phyloP scores from a whole-genome alignment of 139 green algal species.

The Edaphochlamys debaryana region DNA sequence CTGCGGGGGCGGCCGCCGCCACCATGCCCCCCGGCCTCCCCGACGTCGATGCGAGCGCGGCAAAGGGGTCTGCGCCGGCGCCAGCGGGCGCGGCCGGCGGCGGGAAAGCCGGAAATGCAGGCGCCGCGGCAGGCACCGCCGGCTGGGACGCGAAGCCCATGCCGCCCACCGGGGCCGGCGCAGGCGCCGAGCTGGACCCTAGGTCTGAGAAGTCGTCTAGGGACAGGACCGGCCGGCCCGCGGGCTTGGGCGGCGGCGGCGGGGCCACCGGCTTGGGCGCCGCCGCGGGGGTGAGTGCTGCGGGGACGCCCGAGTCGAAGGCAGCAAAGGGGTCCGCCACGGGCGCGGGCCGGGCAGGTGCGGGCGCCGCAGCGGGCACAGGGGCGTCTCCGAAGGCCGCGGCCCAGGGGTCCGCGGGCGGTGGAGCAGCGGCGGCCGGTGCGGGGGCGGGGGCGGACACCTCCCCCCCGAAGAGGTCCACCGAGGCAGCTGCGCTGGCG shows the following conservation, averaged over 20 bases:
- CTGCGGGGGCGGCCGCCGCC: not conserved
- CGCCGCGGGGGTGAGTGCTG: not conserved
- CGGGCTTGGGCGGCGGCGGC: not conserved
- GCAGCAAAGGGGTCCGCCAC: not conserved
- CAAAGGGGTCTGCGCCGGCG: not conserved
- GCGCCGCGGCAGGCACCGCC: not conserved
- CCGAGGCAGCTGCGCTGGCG: not conserved
- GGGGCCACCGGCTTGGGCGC: not conserved
- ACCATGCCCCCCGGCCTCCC: too few species aligned
- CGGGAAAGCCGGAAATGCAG: not conserved
- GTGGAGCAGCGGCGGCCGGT: not conserved
- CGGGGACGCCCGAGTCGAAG: not conserved
- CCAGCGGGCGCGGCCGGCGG: not conserved
- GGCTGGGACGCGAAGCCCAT: not conserved
- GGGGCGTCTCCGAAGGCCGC: not conserved
- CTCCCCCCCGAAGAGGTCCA: conserved; percentile 17
- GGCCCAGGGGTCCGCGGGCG: not conserved
- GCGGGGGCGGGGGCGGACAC: not conserved
- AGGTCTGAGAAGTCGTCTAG: conserved; percentile 67
- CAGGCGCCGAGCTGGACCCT: not conserved
- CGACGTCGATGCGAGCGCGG: not conserved
- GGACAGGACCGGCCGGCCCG: not conserved
- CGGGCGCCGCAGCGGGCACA: too few species aligned
- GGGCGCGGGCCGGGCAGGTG: too few species aligned
- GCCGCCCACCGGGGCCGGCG: not conserved